Conservation (phyloP, 1,284 basidiomycete species). For the Moesziomyces sp. region DNA sequence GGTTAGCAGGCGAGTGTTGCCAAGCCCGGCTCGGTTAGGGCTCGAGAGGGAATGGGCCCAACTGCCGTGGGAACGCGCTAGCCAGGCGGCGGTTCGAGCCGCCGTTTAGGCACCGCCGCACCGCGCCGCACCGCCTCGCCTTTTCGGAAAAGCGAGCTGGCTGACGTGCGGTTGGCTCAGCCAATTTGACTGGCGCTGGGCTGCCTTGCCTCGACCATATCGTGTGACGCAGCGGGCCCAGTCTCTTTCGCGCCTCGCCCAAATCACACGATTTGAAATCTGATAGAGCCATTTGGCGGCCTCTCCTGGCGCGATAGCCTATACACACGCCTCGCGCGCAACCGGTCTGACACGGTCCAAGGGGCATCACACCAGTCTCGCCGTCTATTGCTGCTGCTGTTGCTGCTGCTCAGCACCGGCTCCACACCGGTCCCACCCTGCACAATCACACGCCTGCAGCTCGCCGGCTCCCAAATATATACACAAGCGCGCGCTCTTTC, state of each 20-base stretch:
- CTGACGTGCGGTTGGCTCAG: not conserved
- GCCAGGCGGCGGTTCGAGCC: slow-evolving; percentile 5
- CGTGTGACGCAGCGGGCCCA: too few relatives aligned
- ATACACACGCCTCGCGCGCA: not conserved
- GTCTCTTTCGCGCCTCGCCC: not conserved
- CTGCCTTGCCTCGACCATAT: too few relatives aligned
- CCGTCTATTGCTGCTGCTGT: too few relatives aligned
- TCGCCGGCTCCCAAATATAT: slow-evolving; percentile 8
- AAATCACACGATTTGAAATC: not conserved
- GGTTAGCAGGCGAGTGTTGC: slow-evolving; percentile 1
- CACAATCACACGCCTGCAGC: not conserved
- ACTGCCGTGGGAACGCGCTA: not conserved
- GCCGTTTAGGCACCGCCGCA: not conserved
- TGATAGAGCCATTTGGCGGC: not conserved
- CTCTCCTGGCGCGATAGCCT: not conserved
- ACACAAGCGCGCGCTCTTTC: not conserved
- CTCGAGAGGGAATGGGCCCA: not conserved
- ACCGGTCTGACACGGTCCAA: not conserved
- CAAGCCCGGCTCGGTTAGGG: slow-evolving; percentile 17
- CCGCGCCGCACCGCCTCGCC: not conserved
- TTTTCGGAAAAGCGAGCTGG: too few relatives aligned
- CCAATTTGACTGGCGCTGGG: not conserved
- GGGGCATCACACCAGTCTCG: too few relatives aligned
- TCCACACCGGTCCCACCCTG: not conserved
- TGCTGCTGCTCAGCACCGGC: not conserved